Percentiles rank a stretch among this genome's conserved stretches.
Conservation (phyloP, 1,284 basidiomycete genomes). For the Ustilago xerochloae region DNA sequence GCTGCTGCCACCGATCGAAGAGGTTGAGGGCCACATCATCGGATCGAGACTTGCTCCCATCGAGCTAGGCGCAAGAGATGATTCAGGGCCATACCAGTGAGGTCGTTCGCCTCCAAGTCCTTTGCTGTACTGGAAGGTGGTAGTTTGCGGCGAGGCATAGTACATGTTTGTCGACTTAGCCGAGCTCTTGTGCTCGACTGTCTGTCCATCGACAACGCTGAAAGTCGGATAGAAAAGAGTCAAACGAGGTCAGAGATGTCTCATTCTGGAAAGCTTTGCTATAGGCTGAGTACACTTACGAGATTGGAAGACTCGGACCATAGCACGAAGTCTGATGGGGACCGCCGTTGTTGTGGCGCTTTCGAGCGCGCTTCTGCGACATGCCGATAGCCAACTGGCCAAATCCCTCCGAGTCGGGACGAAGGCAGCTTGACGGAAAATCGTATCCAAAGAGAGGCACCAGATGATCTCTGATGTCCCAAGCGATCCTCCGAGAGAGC, state of each 20-base stretch:
- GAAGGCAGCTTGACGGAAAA: constrained; percentile 43
- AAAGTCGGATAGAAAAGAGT: no score
- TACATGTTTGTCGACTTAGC: not conserved
- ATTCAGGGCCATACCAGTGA: constrained; percentile 15
- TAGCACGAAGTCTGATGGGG: constrained; percentile 50
- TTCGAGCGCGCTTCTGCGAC: constrained; percentile 41
- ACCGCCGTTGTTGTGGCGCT: constrained; percentile 42
- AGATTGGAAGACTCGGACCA: constrained; percentile 38
- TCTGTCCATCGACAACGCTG: constrained; percentile 26
- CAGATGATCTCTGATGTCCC: constrained; percentile 46
- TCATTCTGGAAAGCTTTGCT: no score
- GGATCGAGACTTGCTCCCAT: not conserved
- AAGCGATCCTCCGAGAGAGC: constrained; percentile 51
- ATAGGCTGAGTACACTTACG: constrained; percentile 13
- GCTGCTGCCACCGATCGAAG: not conserved
- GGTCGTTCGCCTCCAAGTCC: constrained; percentile 10
- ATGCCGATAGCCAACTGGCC: constrained; percentile 45
- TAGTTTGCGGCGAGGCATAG: not conserved
- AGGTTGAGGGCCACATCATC: constrained; percentile 28
- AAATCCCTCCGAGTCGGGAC: constrained; percentile 49
- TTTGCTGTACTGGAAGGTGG: constrained; percentile 32
- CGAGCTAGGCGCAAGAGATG: not conserved
- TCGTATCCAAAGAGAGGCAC: constrained; percentile 52
- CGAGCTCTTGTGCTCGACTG: constrained; percentile 20
- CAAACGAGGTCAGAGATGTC: not conserved